Evolutionary conservation across 2,329 filamentous ascomycete genomes (phyloP).

Genomic region (Fusarium xyrophilum): DNA sequence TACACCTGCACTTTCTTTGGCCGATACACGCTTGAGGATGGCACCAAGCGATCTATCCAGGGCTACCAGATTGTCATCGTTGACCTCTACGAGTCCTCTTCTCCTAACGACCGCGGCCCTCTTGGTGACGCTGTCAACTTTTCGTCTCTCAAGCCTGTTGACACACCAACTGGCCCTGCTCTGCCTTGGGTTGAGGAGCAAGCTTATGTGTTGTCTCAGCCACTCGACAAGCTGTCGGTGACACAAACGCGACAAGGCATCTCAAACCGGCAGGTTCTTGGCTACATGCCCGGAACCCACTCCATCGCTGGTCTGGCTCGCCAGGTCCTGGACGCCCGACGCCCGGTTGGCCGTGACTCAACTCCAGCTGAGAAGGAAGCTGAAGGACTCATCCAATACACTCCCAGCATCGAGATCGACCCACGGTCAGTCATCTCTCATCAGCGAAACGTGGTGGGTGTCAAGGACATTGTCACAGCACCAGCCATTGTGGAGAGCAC

Average conservation of each 20-base stretch:
- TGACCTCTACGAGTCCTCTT: constrained; percentile 87
- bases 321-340: constrained; percentile 80
- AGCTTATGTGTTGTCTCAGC: constrained; percentile 78
- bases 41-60: constrained; percentile 66
- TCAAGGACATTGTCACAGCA: constrained; percentile 74
- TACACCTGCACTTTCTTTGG: constrained; percentile 83
- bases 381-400: constrained; percentile 81
- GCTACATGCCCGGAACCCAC: constrained; percentile 74
- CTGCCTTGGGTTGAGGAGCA: constrained; percentile 81
- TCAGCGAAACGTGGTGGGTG: constrained; percentile 78
- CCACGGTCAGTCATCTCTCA: constrained; percentile 83
- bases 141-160: constrained; percentile 75
- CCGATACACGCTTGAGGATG: constrained; percentile 63
- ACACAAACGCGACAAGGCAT: constrained; percentile 94
- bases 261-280: constrained; percentile 80
- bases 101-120: constrained; percentile 83
- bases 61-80: constrained; percentile 86
- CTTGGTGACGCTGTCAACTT: constrained; percentile 74
- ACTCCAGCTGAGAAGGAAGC: constrained; percentile 76
- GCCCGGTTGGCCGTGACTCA: constrained; percentile 84
- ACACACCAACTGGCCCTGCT: constrained; percentile 60
- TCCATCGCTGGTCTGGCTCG: constrained; percentile 82
- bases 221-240: constrained; percentile 80
- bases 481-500: constrained; percentile 91
- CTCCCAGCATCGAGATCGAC: constrained; percentile 81